Evolutionary conservation across 176 grass and related monocot species (phyloP).

Genomic region (Aegilops sharonensis): DNA sequence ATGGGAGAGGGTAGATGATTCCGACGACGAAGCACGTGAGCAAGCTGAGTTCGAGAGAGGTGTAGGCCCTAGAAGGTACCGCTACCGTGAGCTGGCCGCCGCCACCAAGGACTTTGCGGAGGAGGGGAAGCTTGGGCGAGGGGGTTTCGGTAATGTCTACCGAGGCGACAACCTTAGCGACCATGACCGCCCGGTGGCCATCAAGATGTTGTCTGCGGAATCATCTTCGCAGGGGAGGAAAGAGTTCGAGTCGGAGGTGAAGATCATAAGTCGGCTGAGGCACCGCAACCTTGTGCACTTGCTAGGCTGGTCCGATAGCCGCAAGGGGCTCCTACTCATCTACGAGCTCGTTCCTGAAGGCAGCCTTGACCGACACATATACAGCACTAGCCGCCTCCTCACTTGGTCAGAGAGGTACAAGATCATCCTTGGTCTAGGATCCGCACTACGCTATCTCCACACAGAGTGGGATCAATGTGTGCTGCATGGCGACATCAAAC

Average conservation of each 20-base stretch:
- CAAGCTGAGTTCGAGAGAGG: background rate
- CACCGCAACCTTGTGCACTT: conserved; percentile 34
- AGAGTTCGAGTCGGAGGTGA: too few species aligned
- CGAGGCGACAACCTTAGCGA: background rate
- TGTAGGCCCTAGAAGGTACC: background rate
- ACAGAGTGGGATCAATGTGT: conserved; percentile 13
- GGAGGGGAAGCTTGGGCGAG: background rate
- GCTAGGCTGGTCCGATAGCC: too few species aligned
- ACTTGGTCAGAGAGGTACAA: background rate
- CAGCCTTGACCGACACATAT: conserved; percentile 37
- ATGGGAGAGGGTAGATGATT: background rate
- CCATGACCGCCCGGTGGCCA: background rate
- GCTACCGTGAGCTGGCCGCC: background rate
- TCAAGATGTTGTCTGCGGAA: background rate
- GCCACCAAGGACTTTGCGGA: background rate
- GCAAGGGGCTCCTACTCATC: too few species aligned
- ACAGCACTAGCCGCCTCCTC: background rate
- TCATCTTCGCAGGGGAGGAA: too few species aligned
- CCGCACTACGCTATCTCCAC: background rate
- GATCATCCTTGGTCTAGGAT: conserved; percentile 1
- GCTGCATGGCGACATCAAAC: background rate
- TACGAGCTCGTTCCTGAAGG: background rate
- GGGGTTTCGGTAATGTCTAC: too few species aligned
- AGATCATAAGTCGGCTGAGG: too few species aligned
- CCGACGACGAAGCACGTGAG: background rate